Base-by-base conservation (phyloP, 2,329 filamentous ascomycete species). In the Fusarium poae region DNA sequence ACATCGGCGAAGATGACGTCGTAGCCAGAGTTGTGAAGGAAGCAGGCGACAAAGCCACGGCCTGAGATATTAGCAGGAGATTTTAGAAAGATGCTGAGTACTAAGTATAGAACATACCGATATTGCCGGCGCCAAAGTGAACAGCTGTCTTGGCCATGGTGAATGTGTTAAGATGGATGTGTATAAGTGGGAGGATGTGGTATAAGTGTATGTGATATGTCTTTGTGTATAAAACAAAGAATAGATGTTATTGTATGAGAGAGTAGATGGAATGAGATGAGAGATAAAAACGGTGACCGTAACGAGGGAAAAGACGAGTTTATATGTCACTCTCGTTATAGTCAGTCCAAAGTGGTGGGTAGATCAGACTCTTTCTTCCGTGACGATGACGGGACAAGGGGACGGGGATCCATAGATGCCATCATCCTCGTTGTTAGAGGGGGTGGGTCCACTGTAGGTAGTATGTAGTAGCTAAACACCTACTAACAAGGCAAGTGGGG, bases 1-100 rank as follows among this genome's bases (percentile, higher is more conserved):
- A 99, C 94, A 85, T 99, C 96, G 74, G 97, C 91, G 77, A 99
- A 98, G 83, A 98, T 86, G 76, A 99, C 95, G 78, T 97, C 93
- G 79, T 94, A 99, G 78, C 93, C 94, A 15, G 94, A 96, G 81
- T 97, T 91, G 85, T 97, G 93, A 40, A 98, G 88, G 83, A 97
- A 96, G 82, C 93, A 93, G 75, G 91, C 93, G 57, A 96, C 92
- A 74, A 96, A 96, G 80, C 93, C 92, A 79, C 91, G 91, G 80
- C 86, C 83, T 84, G 23, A 4, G 11, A 15, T 29, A 42, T 72
- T 58, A 71, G 64, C 68, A 29, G 46, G 25, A 54, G 23, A 27
- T 20, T 20, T 32, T 30, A 16, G 9, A 49, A 32, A 29, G 11
- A 13, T 29, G n/a, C 29, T 20, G 5, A 5, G 5, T 20, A 18